Percentiles rank a stretch among this genome's conserved stretches.
phyloP scores from a whole-genome alignment of 192 early-diverging fungal genomes.

The Chytriomyces sp. region DNA sequence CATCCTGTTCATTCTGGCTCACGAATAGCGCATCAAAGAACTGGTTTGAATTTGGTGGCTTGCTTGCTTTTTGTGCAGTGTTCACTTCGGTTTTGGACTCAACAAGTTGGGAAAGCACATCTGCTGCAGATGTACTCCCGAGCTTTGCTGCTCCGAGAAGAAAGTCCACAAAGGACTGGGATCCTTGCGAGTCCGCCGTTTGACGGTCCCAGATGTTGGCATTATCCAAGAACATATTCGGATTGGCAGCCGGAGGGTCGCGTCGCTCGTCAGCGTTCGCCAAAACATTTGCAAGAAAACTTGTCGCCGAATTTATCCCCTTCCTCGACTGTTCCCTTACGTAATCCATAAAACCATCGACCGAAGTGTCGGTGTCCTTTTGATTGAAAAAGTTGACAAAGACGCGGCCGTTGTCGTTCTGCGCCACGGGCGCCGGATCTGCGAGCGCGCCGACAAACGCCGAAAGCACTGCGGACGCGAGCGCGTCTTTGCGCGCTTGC shows the following conservation, averaged over 20 bases:
- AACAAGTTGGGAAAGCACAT: constrained; percentile 6
- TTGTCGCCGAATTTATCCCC: background rate
- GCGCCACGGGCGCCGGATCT: background rate
- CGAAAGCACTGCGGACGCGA: background rate
- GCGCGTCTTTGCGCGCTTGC: background rate
- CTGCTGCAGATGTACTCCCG: constrained; percentile 1
- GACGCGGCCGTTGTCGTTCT: constrained; percentile 1
- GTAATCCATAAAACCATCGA: background rate
- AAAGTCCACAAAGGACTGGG: background rate
- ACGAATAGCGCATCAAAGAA: background rate
- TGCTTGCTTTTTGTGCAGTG: background rate
- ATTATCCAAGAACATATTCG: background rate
- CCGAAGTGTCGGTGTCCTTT: background rate
- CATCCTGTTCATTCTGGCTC: background rate
- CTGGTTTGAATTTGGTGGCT: background rate
- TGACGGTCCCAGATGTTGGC: background rate
- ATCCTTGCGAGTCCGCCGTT: no score
- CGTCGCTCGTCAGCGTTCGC: background rate
- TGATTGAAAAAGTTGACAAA: constrained; percentile 11
- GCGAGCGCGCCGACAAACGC: constrained; percentile 10
- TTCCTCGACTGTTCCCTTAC: background rate
- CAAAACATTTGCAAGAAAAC: constrained; percentile 1
- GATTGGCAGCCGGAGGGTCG: background rate
- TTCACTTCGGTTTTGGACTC: background rate
- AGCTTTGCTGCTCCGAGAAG: background rate